Conservation (phyloP, 2,329 filamentous ascomycete species). For the Beauveria caledonica region DNA sequence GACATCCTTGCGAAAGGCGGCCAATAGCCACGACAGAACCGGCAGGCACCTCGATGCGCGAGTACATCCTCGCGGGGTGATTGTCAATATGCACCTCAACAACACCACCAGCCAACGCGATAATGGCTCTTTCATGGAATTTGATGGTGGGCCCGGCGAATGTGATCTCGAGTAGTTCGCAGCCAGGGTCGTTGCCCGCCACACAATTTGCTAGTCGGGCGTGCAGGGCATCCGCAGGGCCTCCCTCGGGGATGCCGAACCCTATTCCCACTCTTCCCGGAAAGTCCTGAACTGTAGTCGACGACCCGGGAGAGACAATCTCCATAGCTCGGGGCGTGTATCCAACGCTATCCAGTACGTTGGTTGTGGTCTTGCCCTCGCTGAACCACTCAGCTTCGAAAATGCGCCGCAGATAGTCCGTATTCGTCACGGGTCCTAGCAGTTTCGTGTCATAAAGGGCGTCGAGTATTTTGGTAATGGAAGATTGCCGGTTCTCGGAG, state of each 20-base stretch:
- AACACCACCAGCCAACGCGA: slow-evolving; percentile 49
- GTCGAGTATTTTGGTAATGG: slow-evolving; percentile 35
- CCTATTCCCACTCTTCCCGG: slow-evolving; percentile 48
- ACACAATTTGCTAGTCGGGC: slow-evolving; percentile 51
- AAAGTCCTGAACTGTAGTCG: slow-evolving; percentile 51
- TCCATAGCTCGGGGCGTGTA: slow-evolving; percentile 45
- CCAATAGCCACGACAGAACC: slow-evolving; percentile 41
- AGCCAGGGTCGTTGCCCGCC: slow-evolving; percentile 44
- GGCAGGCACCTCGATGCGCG: slow-evolving; percentile 41
- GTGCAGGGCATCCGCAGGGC: slow-evolving; percentile 54
- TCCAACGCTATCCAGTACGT: slow-evolving; percentile 42
- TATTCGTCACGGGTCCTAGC: slow-evolving; percentile 43
- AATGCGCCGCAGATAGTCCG: slow-evolving; percentile 46
- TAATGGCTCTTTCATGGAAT: slow-evolving; percentile 45
- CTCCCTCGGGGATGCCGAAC: slow-evolving; percentile 49
- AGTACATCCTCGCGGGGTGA: slow-evolving; percentile 44
- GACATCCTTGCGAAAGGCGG: slow-evolving; percentile 42
- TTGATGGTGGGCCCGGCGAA: slow-evolving; percentile 49
- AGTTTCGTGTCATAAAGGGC: slow-evolving; percentile 38
- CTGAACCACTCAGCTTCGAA: slow-evolving; percentile 37
- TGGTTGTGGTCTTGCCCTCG: slow-evolving; percentile 46
- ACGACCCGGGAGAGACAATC: slow-evolving; percentile 46
- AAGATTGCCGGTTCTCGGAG: slow-evolving; percentile 24
- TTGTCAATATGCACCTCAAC: slow-evolving; percentile 45
- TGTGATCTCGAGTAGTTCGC: slow-evolving; percentile 52